phyloP scores from a whole-genome alignment of 768 basidiomycete species.

The Scleroderma citrinum region DNA sequence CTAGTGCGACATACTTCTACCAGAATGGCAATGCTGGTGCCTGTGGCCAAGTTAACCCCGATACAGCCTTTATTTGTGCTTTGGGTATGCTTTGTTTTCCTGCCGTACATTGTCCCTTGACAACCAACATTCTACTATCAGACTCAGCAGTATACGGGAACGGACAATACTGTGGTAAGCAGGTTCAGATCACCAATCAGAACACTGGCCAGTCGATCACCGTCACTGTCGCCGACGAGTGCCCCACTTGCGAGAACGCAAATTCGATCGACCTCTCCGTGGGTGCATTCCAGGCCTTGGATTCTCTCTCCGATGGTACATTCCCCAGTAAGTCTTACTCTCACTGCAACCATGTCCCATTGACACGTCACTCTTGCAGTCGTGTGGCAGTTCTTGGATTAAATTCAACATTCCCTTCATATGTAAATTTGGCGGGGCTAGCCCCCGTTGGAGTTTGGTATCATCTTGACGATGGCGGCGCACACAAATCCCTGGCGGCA shows the following conservation, averaged over 20 bases:
- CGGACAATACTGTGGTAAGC: conserved; percentile 51
- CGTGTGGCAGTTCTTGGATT: conserved; percentile 18
- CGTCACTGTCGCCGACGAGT: conserved; percentile 71
- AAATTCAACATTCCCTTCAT: conserved; percentile 3
- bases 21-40: conserved; percentile 74
- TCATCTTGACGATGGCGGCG: conserved; percentile 6
- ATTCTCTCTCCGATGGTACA: conserved; percentile 41
- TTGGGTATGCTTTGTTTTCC: conserved; percentile 36
- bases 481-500: conserved; percentile 37
- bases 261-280: conserved; percentile 74
- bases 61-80: conserved; percentile 55
- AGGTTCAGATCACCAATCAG: conserved; percentile 58
- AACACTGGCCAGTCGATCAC: conserved; percentile 46
- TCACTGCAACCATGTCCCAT: too few species aligned
- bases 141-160: background rate
- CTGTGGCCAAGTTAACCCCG: conserved; percentile 60
- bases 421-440: conserved; percentile 10
- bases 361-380: conserved; percentile 15
- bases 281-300: conserved; percentile 60
- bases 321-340: conserved; percentile 50
- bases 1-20: conserved; percentile 60
- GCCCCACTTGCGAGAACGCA: conserved; percentile 64
- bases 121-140: conserved; percentile 27
- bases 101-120: background rate
- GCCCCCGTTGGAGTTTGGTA: conserved; percentile 13